A percentile compares a stretch with the other conserved stretches of the same genome.
phyloP scores from a whole-genome alignment of 129 eudicot genomes.

The Artemisia annua region DNA sequence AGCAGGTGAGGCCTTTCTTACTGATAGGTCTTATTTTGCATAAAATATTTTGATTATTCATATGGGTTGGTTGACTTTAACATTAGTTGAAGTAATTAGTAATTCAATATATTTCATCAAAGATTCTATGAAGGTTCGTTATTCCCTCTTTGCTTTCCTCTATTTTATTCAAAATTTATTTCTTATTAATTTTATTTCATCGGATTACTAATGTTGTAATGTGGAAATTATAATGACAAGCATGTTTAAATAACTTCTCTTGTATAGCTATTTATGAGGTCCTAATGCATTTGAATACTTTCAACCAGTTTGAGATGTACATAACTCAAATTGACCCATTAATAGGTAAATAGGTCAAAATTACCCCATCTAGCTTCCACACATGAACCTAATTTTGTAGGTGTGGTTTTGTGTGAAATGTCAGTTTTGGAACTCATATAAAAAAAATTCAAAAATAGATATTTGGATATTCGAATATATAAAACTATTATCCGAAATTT shows the following conservation, averaged over 20 bases:
- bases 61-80: too few species aligned
- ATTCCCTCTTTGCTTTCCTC: background rate
- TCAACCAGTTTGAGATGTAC: background rate
- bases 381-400: background rate
- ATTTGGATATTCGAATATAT: too few species aligned
- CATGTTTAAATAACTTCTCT: background rate
- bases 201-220: background rate
- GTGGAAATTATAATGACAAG: background rate
- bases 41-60: too few species aligned
- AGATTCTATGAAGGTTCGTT: slow-evolving; percentile 65
- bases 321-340: background rate
- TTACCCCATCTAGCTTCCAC: background rate
- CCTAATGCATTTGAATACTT: background rate
- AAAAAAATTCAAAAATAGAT: too few species aligned
- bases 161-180: background rate
- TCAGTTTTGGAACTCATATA: too few species aligned
- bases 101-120: slow-evolving; percentile 25
- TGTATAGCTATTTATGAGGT: background rate
- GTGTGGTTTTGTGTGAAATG: too few species aligned
- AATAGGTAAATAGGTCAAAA: background rate
- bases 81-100: too few species aligned
- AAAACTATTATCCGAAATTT: too few species aligned
- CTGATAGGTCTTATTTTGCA: too few species aligned
- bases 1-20: slow-evolving; percentile 41
- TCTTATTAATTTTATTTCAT: too few species aligned